phyloP scores from a whole-genome alignment of 163 green algal genomes.

The Trebouxia gelatinosa region DNA sequence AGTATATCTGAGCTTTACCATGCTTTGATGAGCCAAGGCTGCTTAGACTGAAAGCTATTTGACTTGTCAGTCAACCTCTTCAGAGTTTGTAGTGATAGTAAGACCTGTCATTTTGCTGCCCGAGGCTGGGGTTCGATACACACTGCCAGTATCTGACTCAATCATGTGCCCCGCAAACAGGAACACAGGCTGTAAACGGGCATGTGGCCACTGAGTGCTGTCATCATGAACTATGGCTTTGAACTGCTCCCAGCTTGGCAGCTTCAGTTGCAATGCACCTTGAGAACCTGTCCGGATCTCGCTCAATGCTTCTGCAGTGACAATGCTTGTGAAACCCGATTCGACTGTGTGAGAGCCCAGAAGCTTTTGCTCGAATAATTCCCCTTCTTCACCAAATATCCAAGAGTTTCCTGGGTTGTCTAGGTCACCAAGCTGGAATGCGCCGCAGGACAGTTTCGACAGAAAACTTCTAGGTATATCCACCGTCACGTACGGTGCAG shows the following conservation, averaged over 20 bases:
- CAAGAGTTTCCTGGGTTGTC: slow-evolving; percentile 19
- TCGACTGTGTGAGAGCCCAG: neutral
- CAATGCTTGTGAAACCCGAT: slow-evolving; percentile 19
- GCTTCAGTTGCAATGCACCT: neutral
- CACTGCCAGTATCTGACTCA: slow-evolving; percentile 4
- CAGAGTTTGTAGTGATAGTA: neutral
- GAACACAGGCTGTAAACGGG: neutral
- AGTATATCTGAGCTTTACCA: no score
- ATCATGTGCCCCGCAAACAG: slow-evolving; percentile 25
- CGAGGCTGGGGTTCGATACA: neutral
- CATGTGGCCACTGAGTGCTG: neutral
- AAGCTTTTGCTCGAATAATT: slow-evolving; percentile 20
- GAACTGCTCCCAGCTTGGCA: neutral
- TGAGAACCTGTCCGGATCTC: neutral
- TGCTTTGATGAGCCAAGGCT: no score
- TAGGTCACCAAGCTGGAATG: slow-evolving; percentile 1
- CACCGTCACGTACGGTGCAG: neutral
- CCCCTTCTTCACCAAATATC: slow-evolving; percentile 23
- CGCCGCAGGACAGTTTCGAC: neutral
- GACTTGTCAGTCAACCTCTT: no score
- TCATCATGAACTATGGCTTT: neutral
- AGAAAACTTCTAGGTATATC: neutral
- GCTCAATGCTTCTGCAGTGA: slow-evolving; percentile 17
- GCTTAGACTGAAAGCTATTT: no score
- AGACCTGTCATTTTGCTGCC: neutral